A percentile compares a stretch with the other conserved stretches of the same genome.
Evolutionary conservation across 2,329 filamentous ascomycete species (phyloP).

Genomic region (Botrytis medusae): DNA sequence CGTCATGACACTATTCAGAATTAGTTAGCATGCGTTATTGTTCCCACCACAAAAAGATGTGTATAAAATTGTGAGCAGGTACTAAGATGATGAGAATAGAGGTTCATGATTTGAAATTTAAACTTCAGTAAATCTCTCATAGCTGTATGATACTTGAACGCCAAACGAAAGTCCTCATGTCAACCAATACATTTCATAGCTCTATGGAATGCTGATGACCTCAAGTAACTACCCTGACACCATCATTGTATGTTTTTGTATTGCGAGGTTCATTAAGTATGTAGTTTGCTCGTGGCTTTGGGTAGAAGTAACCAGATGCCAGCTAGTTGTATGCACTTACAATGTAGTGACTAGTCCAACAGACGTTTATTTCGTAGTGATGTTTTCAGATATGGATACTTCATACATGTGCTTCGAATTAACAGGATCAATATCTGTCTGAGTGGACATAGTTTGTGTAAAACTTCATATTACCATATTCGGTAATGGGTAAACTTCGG

Average conservation of each 20-base stretch:
- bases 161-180: not conserved
- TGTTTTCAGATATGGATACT: not conserved
- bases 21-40: not conserved
- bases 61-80: not conserved
- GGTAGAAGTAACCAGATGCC: not conserved
- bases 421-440: not conserved
- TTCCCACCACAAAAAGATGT: not conserved
- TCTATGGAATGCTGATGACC: not conserved
- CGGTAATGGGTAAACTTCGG: slow-evolving; percentile 6
- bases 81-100: not conserved
- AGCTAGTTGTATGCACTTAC: not conserved
- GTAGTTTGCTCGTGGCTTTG: not conserved
- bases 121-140: not conserved
- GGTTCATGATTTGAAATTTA: not conserved
- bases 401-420: not conserved
- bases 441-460: not conserved
- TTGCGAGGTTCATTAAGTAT: not conserved
- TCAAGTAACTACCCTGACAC: not conserved
- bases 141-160: not conserved
- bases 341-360: not conserved
- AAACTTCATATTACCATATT: slow-evolving; percentile 11
- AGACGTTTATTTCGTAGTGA: not conserved
- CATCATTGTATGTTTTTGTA: not conserved
- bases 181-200: not conserved
- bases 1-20: not conserved